phyloP scores from a whole-genome alignment of 1,284 basidiomycete genomes.

The Fistulina hepatica region DNA sequence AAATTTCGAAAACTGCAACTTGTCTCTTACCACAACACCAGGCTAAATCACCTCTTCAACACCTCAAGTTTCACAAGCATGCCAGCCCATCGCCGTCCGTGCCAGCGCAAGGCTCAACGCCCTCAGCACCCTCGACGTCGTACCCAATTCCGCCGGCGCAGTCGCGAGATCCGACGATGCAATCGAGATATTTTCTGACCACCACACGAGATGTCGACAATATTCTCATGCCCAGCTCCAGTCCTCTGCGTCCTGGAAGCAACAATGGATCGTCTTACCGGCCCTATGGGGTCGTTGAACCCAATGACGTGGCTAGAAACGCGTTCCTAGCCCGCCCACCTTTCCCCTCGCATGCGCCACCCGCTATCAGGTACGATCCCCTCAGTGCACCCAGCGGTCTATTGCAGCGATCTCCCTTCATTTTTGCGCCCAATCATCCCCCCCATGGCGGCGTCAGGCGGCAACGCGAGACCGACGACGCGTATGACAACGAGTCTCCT shows the following conservation, averaged over 20 bases:
- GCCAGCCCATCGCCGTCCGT: conserved; percentile 30
- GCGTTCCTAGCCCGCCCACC: not conserved
- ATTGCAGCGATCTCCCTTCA: too few species aligned
- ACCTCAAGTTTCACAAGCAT: too few species aligned
- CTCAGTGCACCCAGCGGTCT: too few species aligned
- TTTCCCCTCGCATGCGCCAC: not conserved
- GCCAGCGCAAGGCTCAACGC: conserved; percentile 32
- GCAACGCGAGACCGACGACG: conserved; percentile 28
- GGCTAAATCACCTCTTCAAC: too few species aligned
- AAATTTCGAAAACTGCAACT: too few species aligned
- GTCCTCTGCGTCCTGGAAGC: conserved; percentile 34
- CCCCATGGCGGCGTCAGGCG: not conserved
- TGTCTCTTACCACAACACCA: too few species aligned
- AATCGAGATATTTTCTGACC: conserved; percentile 33
- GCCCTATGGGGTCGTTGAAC: conserved; percentile 23
- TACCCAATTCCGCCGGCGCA: conserved; percentile 28
- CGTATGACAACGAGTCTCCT: conserved; percentile 42
- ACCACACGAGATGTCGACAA: conserved; percentile 32
- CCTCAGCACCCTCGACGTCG: conserved; percentile 19
- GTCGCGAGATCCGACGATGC: conserved; percentile 43
- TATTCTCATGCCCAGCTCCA: conserved; percentile 66
- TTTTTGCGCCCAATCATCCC: too few species aligned
- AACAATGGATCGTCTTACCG: too few species aligned
- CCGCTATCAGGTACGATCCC: not conserved
- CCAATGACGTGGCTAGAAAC: conserved; percentile 30